Evolutionary conservation across 1,284 basidiomycete genomes (phyloP), one percentile per base, ranked within the genome.

Genomic region (Naganishia sp.): DNA sequence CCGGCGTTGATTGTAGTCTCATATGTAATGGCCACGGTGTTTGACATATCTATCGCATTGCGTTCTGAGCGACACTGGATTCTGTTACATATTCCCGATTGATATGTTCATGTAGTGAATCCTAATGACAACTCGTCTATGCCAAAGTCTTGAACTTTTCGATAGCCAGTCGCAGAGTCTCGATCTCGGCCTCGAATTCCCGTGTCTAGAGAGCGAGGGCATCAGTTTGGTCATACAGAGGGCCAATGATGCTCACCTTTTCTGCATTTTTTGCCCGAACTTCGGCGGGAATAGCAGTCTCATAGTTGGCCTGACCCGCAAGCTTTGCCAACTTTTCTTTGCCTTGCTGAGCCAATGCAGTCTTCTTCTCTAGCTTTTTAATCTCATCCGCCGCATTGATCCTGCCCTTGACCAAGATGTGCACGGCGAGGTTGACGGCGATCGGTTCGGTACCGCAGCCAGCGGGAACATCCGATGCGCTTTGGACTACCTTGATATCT

Each of bases 371-470:
- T 70, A 88, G 87, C 78, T 94, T 95, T 51, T 84, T 81, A 55
- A 95, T 89, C 79, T 96, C 93, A 11, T 84, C 85, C 61, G 90
- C 86, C 11, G 94, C 82, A 77, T 95, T 88, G 42, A 95, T 87
- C 45, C 90, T 85, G 46, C 93, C 93, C 90, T 88, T 84, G 60
- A 97, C 92, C 67, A 94, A 87, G 10, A 94, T 84, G 76, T 94
- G 87, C 3, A 92, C 84, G 47, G 87, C 85, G 52, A 93, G 82
- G 2, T 88, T 87, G 13, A 88, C 82, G 1, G 87, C 88, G 42
- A 99, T 85, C 35, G 91, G 86, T 61, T 86, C 84, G 3, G 90
- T 90, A 4, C 92, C 94, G 76, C 94, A 97, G 17, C 95, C 96
- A 1, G 85, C 82, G 0, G 94, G 94, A 49, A 99, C 84, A 18